phyloP scores from a whole-genome alignment of 192 early-diverging fungal species.

The Backusella luteola region DNA sequence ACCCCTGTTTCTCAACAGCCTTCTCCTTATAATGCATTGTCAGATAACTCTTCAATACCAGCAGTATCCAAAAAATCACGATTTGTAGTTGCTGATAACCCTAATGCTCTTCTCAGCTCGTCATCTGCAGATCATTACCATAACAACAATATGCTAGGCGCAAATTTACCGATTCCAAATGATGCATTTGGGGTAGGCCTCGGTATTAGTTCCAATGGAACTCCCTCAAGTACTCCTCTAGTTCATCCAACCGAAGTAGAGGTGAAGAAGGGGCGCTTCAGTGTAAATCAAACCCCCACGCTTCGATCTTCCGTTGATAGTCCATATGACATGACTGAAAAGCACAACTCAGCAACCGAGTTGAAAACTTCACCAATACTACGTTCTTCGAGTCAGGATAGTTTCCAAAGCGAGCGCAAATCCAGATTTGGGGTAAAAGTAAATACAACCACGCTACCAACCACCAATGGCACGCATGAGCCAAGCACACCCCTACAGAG shows the following conservation, averaged over 20 bases:
- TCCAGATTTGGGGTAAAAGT: conserved; percentile 1
- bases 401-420: conserved; percentile 2
- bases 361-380: background rate
- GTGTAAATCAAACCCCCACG: conserved; percentile 42
- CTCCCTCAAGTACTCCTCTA: background rate
- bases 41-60: background rate
- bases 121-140: background rate
- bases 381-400: conserved; percentile 3
- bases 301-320: background rate
- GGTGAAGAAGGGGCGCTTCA: conserved; percentile 64
- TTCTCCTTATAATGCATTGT: background rate
- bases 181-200: background rate
- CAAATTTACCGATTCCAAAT: background rate
- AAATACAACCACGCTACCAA: background rate
- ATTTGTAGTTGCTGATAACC: conserved; percentile 13
- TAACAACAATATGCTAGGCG: background rate
- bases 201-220: background rate
- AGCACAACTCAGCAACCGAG: background rate
- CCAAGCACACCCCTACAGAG: background rate
- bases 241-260: background rate
- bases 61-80: conserved; percentile 12
- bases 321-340: background rate
- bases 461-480: background rate
- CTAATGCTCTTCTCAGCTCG: background rate
- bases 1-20: background rate